Base-by-base conservation (phyloP, 345 rosid species). In the Salix udensis region DNA sequence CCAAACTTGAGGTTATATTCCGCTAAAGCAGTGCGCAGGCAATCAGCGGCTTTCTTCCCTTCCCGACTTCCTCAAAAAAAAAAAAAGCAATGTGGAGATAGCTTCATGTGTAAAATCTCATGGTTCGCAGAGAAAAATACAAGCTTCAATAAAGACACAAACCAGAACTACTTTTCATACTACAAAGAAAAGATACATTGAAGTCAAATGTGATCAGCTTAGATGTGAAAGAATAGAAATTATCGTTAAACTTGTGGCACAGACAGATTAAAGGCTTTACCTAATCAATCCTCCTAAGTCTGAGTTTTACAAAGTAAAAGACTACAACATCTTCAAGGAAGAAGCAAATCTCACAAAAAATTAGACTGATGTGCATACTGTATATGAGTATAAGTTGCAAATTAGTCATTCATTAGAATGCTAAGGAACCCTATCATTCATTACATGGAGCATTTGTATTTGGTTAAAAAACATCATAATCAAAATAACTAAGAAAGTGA, bases 1-100 rank as follows among this genome's bases (percentile, higher is more conserved):
- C 94, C 91, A 74, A 93, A 96, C 77, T 96, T 93, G 64, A 96
- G 96, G 85, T 89, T 84, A 81, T 90, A 93, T n/a, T 93, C 92
- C 86, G 88, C 86, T 76, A 96, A 89, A 76, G 97, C 97, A 70
- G 82, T 83, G 36, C 99, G 89, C 18, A 92, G 86, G 80, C 98
- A 90, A 71, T 92, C 96, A 36, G 93, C 91, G 58, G 96, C 94
- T 77, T 88, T 91, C 83, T 86, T 89, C 73, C 95, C 95, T 87
- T 96, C 94, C 53, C 96, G 94, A 53, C 97, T 92, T 81, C 78
- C 81, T 78, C 88, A 80, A 81, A 76, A 21, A 69, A 50, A 50
- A 76, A 28, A 50, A 23, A 10, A 40, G 23, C 79, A 70, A 79
- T 78, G 67, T 14, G 8, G 5, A 39, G n/a, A 52, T 36, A 50